phyloP scores from a whole-genome alignment of 495 filamentous ascomycete genomes.

The Thermothielavioides terrestris region DNA sequence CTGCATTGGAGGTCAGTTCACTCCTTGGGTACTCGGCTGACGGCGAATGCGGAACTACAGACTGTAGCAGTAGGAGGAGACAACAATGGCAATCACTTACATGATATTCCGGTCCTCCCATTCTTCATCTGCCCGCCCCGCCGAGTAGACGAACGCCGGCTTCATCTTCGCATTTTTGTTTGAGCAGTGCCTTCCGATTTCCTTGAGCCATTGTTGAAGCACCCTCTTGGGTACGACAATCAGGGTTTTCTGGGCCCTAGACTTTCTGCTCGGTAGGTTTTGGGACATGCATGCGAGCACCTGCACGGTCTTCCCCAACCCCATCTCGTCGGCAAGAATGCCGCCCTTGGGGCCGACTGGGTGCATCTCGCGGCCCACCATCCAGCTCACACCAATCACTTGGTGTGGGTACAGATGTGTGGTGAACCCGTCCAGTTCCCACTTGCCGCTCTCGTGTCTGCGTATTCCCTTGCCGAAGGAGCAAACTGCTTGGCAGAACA shows the following conservation, averaged over 20 bases:
- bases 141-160: constrained; percentile 13
- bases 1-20: neutral
- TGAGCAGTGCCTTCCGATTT: constrained; percentile 31
- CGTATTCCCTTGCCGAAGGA: neutral
- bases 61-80: neutral
- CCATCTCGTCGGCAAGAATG: constrained; percentile 54
- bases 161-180: constrained; percentile 3
- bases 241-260: constrained; percentile 24
- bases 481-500: neutral
- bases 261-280: constrained; percentile 23
- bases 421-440: constrained; percentile 24
- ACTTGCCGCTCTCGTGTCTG: neutral
- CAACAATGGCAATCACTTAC: constrained; percentile 4
- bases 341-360: constrained; percentile 39
- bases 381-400: constrained; percentile 47
- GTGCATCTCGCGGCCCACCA: constrained; percentile 47
- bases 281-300: constrained; percentile 45
- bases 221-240: constrained; percentile 48
- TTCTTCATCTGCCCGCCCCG: neutral
- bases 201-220: constrained; percentile 47
- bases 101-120: constrained; percentile 18
- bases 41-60: neutral
- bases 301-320: constrained; percentile 53
- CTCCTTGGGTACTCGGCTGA: neutral
- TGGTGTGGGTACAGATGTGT: constrained; percentile 45